Percentiles rank a stretch among this genome's conserved stretches.
These are phyloP conservation scores for Fomitopsis pinicola DNA, from an alignment of 1,284 basidiomycete genomes.

Conservation along the genomic window DNA sequence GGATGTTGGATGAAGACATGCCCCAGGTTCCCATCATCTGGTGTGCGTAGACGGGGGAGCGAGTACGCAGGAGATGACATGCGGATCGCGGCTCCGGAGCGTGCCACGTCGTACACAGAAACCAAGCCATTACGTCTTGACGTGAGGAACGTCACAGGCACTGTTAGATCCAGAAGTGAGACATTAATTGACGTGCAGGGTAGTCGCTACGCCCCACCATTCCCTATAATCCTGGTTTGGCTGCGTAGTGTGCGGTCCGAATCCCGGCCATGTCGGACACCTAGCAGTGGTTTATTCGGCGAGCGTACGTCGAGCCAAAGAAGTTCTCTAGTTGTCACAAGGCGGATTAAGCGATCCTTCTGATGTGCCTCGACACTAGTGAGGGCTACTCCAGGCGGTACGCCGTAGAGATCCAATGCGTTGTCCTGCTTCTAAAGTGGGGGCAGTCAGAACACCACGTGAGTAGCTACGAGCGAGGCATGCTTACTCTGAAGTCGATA, in stretches of 20 bases:
- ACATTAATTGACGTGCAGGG: not conserved
- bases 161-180: conserved; percentile 16
- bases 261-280: conserved; percentile 55
- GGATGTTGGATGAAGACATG: conserved; percentile 40
- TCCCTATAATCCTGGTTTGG: conserved; percentile 32
- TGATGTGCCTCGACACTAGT: conserved; percentile 46
- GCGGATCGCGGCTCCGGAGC: conserved; percentile 37
- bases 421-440: conserved; percentile 21
- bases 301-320: conserved; percentile 66
- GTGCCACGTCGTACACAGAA: conserved; percentile 59
- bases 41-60: conserved; percentile 30
- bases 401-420: conserved; percentile 30
- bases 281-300: conserved; percentile 50
- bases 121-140: conserved; percentile 54
- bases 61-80: conserved; percentile 42
- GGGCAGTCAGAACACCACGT: conserved; percentile 9
- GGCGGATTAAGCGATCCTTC: conserved; percentile 40
- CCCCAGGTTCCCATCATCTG: conserved; percentile 36
- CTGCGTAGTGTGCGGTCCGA: conserved; percentile 53
- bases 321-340: conserved; percentile 57
- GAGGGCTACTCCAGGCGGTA: conserved; percentile 34
- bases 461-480: not conserved
- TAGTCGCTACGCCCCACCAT: conserved; percentile 29
- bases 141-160: conserved; percentile 46
- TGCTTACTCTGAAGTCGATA: conserved; percentile 45